A percentile compares a stretch with the other conserved stretches of the same genome.
phyloP scores from a whole-genome alignment of 208 protist species.

The Porcisia hertigi region DNA sequence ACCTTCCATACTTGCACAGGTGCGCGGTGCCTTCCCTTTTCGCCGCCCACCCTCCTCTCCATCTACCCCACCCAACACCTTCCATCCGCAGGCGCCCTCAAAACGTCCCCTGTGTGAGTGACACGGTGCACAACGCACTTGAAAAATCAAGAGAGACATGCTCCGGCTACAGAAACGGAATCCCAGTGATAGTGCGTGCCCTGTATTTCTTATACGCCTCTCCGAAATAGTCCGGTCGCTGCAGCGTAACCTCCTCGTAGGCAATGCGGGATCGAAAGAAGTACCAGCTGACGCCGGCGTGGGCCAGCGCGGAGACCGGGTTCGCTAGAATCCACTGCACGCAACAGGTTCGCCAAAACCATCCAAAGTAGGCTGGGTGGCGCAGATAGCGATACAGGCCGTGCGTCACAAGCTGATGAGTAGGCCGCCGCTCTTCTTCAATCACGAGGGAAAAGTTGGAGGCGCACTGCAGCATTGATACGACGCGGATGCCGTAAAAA shows the following conservation, averaged over 20 bases:
- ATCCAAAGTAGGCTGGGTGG: slow-evolving; percentile 97
- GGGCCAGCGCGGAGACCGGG: slow-evolving; percentile 81
- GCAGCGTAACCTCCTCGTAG: slow-evolving; percentile 86
- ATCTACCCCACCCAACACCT: too few relatives aligned
- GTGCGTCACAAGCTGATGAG: slow-evolving; percentile 87
- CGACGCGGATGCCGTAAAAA: slow-evolving; percentile 77
- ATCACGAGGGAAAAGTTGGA: slow-evolving; percentile 86
- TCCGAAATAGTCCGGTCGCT: slow-evolving; percentile 87
- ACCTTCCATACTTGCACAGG: too few relatives aligned
- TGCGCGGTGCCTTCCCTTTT: too few relatives aligned
- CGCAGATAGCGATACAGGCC: slow-evolving; percentile 92
- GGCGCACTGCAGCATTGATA: slow-evolving; percentile 83
- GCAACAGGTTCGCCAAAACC: slow-evolving; percentile 92
- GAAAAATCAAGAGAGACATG: neutral
- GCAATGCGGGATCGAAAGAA: slow-evolving; percentile 93
- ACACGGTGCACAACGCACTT: neutral
- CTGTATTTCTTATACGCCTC: slow-evolving; percentile 86
- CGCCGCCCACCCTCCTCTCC: too few relatives aligned
- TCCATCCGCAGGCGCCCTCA: too few relatives aligned
- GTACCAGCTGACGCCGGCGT: slow-evolving; percentile 80
- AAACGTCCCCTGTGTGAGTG: neutral
- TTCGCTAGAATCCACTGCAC: slow-evolving; percentile 95
- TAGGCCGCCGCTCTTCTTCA: slow-evolving; percentile 48
- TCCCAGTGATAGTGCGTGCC: slow-evolving; percentile 66
- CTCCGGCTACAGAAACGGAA: slow-evolving; percentile 72